Evolutionary conservation across 495 filamentous ascomycete species (phyloP), one percentile per base, ranked within the genome.

Genomic region (Penicillium paradoxum): DNA sequence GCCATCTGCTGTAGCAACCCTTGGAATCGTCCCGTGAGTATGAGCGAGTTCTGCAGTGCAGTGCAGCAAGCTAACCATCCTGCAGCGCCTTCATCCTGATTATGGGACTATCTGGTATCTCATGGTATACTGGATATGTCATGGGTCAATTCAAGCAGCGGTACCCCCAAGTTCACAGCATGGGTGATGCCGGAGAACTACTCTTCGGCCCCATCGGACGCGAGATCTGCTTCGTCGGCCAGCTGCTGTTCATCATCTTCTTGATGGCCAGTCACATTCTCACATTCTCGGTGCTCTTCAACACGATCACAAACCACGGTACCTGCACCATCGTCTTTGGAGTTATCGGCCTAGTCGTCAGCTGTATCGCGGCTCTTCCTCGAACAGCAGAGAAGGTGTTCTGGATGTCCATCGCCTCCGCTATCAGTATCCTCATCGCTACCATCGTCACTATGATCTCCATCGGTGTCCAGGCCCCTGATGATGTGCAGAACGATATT

Each of bases 201-300:
- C 72, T 87, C 48, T 71, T 79, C 59, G 84, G 83, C 13, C 66
- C 47, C 11, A 66, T 77, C 18, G 83, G 84, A 0, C 79, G 81
- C 39, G 80, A 83, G 54, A 49, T 88, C 19, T 68, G 83, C 53
- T 79, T 78, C 4, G 62, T 63, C 41, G 81, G 79, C 54, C 83
- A 85, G 55, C 65, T 77, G 8, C 54, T 86, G 33, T 80, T 88
- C 59, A 71, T 88, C 30, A 61, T 83, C 42, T 88, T 90, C 70
- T 78, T 85, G 52, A 83, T 85, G 69, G 84, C 76, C 24, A 84
- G 82, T n/a, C 87, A 90, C 58, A 73, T 88, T 47, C 68, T 88
- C 36, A 84, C 82, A 0, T 87, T 87, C 62, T 76, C 76, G 18
- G 84, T 89, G 59, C 79, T 81, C 64, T 75, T 88, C 61, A 81